Base-by-base conservation (phyloP, 495 filamentous ascomycete species). In the Neurospora hispaniola region DNA sequence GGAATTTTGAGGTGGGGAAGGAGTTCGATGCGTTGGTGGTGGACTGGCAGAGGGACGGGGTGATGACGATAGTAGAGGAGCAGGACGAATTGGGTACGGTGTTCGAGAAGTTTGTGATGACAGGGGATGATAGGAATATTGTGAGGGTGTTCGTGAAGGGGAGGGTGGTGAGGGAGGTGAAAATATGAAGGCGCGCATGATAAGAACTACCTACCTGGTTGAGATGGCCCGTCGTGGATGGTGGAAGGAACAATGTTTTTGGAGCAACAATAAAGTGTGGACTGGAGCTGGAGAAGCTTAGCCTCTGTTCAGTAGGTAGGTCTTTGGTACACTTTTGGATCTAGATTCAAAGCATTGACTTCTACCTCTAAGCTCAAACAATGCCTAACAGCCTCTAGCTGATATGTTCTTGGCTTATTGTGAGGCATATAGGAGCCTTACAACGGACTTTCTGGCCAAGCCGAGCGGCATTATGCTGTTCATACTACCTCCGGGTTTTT, bases 101-200 rank as follows among this genome's bases (percentile, higher is more conserved):
- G 44, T 89, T 91, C 73, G 88, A 91, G 72, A 90, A 90, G 75
- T 91, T 90, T 69, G 68, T 91, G 12, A 89, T 90, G 87, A 90
- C 88, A 10, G 89, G 88, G 1, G 89, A 91, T 75, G 89, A 91
- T 76, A 80, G 89, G 18, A 90, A 90, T 76, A 89, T 91, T 71
- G 79, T 76, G 6, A 76, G 82, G 46, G 89, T 90, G 4, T 91
- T 83, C 80, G 86, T 91, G 1, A 72, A 82, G n/a, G 89, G 89
- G 27, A 79, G 83, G 23, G 78, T 79, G 42, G 85, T 90, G 12
- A 79, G 74, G 69, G 73, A 74, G 23, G 54, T 62, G 54, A 9
- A 6, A 0, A 27, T 54, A 6, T 27, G 46, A 54, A 4, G 46
- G 46, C 20, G n/a, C 9, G n/a, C 9, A 48, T 48, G 1, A 48